Percentiles rank a stretch among this genome's conserved stretches.
Evolutionary conservation across 352 stramenopile species (phyloP).

Genomic region (Stramenopiles sp.): DNA sequence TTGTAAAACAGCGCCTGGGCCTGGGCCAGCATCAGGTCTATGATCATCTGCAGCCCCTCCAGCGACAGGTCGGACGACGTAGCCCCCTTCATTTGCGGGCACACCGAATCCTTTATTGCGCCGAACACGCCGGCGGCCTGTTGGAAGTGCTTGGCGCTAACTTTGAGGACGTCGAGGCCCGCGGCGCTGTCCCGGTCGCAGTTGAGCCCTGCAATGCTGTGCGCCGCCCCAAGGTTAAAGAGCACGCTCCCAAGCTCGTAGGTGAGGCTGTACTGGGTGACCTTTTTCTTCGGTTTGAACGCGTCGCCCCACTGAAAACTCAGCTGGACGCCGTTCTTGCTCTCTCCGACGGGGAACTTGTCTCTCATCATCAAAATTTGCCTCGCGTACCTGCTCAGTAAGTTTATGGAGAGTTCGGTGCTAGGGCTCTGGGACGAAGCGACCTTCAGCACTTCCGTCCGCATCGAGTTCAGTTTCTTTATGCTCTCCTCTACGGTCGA

Average conservation of each 20-base stretch:
- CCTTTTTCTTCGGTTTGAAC: conserved; percentile 54
- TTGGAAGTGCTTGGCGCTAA: conserved; percentile 57
- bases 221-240: conserved; percentile 57
- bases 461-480: conserved; percentile 17
- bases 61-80: conserved; percentile 37
- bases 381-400: conserved; percentile 35
- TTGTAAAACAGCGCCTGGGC: conserved; percentile 70
- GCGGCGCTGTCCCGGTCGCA: conserved; percentile 43
- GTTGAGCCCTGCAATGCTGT: conserved; percentile 51
- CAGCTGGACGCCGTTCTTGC: conserved; percentile 28
- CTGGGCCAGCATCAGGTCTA: conserved; percentile 49
- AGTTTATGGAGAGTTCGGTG: conserved; percentile 17
- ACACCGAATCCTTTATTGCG: conserved; percentile 36
- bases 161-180: conserved; percentile 55
- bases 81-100: conserved; percentile 28
- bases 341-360: conserved; percentile 34
- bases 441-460: conserved; percentile 17
- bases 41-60: conserved; percentile 44
- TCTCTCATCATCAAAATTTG: conserved; percentile 40
- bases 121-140: conserved; percentile 44
- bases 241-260: conserved; percentile 56
- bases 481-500: conserved; percentile 16
- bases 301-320: conserved; percentile 70
- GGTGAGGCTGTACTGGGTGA: conserved; percentile 33
- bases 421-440: background rate